A percentile compares a stretch with the other conserved stretches of the same genome.
Evolutionary conservation across 2,329 filamentous ascomycete genomes (phyloP).

Genomic region (Ceratocystis colombiana): DNA sequence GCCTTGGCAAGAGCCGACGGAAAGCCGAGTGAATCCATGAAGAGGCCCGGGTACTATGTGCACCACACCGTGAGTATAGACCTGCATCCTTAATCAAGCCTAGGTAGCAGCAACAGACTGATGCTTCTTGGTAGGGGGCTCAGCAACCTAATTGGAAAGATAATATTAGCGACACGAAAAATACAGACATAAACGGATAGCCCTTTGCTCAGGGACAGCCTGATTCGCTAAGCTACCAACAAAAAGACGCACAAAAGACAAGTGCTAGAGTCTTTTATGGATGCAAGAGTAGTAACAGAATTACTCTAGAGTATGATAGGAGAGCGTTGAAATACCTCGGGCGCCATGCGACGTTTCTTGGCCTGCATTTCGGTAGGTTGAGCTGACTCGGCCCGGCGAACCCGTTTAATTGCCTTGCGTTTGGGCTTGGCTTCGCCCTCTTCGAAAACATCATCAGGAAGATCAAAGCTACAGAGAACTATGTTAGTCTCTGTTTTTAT

Average conservation of each 20-base stretch:
- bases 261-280: no score
- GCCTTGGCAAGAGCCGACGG: no score
- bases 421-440: conserved; percentile 64
- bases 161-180: no score
- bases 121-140: not conserved
- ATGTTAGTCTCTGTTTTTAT: conserved; percentile 11
- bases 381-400: conserved; percentile 29
- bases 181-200: not conserved
- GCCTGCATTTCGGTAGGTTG: conserved; percentile 34
- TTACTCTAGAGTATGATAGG: not conserved
- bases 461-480: conserved; percentile 54
- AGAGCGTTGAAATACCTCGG: conserved; percentile 36
- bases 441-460: conserved; percentile 84
- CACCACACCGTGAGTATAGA: not conserved
- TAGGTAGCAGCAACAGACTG: conserved; percentile 13
- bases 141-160: not conserved
- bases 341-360: conserved; percentile 42
- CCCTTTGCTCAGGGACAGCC: not conserved
- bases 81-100: not conserved
- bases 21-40: no score
- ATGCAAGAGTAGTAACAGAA: not conserved
- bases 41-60: not conserved
- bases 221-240: not conserved
- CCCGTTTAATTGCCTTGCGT: conserved; percentile 41
- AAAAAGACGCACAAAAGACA: not conserved